phyloP scores from a whole-genome alignment of 2,329 filamentous ascomycete genomes.

The Hymenoscyphus linearis region DNA sequence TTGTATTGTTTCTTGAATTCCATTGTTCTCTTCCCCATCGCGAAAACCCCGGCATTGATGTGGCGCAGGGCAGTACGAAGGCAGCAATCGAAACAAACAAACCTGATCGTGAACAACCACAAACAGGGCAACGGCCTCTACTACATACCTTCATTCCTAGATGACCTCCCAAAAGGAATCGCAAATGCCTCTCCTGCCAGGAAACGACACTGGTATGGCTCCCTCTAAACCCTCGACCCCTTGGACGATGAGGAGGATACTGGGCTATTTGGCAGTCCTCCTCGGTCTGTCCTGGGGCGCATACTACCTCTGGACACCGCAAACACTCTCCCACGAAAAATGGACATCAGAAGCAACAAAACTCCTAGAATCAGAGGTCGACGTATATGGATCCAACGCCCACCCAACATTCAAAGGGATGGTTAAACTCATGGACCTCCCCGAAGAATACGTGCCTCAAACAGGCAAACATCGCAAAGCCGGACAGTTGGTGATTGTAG shows the following conservation, averaged over 20 bases:
- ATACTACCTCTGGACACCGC: slow-evolving; percentile 1
- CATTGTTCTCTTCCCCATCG: background rate
- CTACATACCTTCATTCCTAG: background rate
- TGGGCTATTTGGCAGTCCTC: slow-evolving; percentile 4
- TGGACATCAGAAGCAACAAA: background rate
- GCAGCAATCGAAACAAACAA: background rate
- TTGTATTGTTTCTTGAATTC: too few species aligned
- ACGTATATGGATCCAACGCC: slow-evolving; percentile 17
- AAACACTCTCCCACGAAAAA: background rate
- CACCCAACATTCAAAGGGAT: slow-evolving; percentile 23
- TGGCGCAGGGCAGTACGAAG: background rate
- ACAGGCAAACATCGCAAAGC: slow-evolving; percentile 34
- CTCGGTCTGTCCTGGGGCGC: slow-evolving; percentile 8
- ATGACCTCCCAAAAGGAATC: background rate
- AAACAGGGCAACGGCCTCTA: background rate
- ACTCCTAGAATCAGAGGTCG: background rate
- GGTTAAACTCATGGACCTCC: slow-evolving; percentile 28
- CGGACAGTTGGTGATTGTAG: slow-evolving; percentile 71
- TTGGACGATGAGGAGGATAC: background rate
- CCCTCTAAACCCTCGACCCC: background rate
- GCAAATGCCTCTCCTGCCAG: slow-evolving; percentile 2
- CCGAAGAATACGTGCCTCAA: slow-evolving; percentile 25
- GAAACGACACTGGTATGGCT: background rate
- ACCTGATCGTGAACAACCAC: background rate
- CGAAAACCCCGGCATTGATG: background rate